A percentile compares a stretch with the other conserved stretches of the same genome.
Evolutionary conservation across 225 moss, liverwort and hornwort genomes (phyloP).

Genomic region (Sphagnum tenellum): DNA sequence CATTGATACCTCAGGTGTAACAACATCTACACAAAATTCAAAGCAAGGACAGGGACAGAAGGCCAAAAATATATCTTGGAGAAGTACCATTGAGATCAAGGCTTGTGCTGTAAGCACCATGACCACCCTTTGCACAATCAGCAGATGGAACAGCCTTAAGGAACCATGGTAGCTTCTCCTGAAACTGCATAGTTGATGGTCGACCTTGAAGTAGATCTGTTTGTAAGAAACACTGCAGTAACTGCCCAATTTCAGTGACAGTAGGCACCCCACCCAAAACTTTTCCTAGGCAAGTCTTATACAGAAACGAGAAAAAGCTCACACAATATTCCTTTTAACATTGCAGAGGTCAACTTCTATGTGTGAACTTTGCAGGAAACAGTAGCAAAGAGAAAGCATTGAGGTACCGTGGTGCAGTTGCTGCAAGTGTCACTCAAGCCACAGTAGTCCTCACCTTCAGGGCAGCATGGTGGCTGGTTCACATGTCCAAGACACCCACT

Average conservation of each 20-base stretch:
- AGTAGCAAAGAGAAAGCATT: not conserved
- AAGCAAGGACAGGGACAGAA: too few species aligned
- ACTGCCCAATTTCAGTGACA: not conserved
- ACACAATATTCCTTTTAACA: too few species aligned
- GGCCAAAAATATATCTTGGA: not conserved
- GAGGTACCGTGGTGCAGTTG: constrained; percentile 86
- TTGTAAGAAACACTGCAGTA: constrained; percentile 78
- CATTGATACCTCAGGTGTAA: too few species aligned
- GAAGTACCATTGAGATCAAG: constrained; percentile 68
- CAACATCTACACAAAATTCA: too few species aligned
- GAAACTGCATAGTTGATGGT: constrained; percentile 78
- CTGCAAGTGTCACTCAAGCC: constrained; percentile 68
- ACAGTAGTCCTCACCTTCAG: constrained; percentile 70
- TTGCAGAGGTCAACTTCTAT: too few species aligned
- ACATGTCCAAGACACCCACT: too few species aligned
- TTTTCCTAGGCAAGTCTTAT: too few species aligned
- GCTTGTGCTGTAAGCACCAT: constrained; percentile 85
- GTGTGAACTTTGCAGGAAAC: not conserved
- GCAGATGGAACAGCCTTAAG: constrained; percentile 86
- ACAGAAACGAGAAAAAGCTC: too few species aligned
- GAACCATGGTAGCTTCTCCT: constrained; percentile 93
- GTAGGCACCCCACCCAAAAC: too few species aligned
- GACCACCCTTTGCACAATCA: constrained; percentile 97
- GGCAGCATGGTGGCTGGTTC: constrained; percentile 85
- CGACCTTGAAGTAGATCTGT: constrained; percentile 76